Conservation (phyloP, 2,329 filamentous ascomycete genomes). For the Cytospora schulzeri region DNA sequence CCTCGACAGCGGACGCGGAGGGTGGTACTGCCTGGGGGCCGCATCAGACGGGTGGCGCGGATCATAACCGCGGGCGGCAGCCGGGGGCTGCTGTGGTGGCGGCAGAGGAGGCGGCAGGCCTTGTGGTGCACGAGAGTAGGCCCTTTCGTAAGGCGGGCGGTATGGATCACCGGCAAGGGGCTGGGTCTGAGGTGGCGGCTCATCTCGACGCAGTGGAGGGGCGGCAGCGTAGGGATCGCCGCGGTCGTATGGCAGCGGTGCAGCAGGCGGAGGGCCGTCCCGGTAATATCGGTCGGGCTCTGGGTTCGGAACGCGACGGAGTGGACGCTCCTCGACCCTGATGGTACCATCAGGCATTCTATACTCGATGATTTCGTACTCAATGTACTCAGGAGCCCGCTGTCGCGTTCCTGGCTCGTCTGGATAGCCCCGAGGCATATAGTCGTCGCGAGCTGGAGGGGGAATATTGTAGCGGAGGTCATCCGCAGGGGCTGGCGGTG, state of each 20-base stretch:
- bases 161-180: slow-evolving; percentile 14
- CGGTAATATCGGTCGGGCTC: slow-evolving; percentile 33
- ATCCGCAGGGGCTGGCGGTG: slow-evolving; percentile 30
- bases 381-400: slow-evolving; percentile 38
- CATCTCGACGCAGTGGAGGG: slow-evolving; percentile 14
- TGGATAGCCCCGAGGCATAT: slow-evolving; percentile 7
- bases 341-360: slow-evolving; percentile 49
- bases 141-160: slow-evolving; percentile 16
- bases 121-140: slow-evolving; percentile 22
- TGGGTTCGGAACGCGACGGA: slow-evolving; percentile 36
- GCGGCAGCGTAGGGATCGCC: slow-evolving; percentile 2
- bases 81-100: not conserved
- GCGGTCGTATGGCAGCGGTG: slow-evolving; percentile 24
- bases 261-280: slow-evolving; percentile 9
- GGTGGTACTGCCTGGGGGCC: slow-evolving; percentile 18
- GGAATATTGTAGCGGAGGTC: slow-evolving; percentile 36
- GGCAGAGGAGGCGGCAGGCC: not conserved
- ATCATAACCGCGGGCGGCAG: slow-evolving; percentile 26
- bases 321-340: slow-evolving; percentile 45
- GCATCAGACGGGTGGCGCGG: slow-evolving; percentile 21
- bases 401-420: slow-evolving; percentile 34
- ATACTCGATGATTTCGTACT: slow-evolving; percentile 50
- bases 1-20: slow-evolving; percentile 21
- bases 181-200: slow-evolving; percentile 18
- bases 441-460: slow-evolving; percentile 29